Evolutionary conservation across 169 alveolate species (phyloP).

Genomic region (Eimeria praecox): DNA sequence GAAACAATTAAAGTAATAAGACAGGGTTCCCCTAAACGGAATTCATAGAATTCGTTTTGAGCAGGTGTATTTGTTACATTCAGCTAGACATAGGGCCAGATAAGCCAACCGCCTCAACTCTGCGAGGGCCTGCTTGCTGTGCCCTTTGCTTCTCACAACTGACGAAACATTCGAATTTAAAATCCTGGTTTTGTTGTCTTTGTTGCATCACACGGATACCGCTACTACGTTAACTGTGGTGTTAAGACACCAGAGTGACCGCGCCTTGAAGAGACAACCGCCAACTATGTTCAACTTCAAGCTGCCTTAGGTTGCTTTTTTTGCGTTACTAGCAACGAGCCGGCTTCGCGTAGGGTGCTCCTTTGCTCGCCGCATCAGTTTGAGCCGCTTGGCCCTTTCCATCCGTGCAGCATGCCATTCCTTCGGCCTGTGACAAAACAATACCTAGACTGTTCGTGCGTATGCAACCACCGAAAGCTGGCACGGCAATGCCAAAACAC

Average conservation of each 20-base stretch:
- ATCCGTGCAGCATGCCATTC: slow-evolving; percentile 42
- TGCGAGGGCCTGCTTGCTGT: too few relatives aligned
- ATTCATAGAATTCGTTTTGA: background rate
- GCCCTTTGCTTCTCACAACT: background rate
- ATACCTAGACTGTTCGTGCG: background rate
- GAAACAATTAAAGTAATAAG: background rate
- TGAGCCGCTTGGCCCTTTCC: slow-evolving; percentile 19
- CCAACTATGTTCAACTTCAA: background rate
- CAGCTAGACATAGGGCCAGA: background rate
- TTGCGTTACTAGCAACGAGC: background rate
- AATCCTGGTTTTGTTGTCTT: background rate
- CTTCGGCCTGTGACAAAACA: background rate
- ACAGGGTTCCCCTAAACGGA: background rate
- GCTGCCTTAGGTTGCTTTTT: background rate
- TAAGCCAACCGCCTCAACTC: background rate
- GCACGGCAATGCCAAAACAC: background rate
- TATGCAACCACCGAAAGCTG: background rate
- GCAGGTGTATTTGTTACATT: background rate
- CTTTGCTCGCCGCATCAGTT: background rate
- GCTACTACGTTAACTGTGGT: background rate
- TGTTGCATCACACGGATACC: background rate
- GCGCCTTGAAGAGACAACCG: background rate
- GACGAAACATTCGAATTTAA: background rate
- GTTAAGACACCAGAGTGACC: background rate
- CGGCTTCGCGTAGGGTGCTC: background rate